A percentile compares a stretch with the other conserved stretches of the same genome.
Evolutionary conservation across 2,329 filamentous ascomycete genomes (phyloP).

Genomic region (Penicillium hordei): DNA sequence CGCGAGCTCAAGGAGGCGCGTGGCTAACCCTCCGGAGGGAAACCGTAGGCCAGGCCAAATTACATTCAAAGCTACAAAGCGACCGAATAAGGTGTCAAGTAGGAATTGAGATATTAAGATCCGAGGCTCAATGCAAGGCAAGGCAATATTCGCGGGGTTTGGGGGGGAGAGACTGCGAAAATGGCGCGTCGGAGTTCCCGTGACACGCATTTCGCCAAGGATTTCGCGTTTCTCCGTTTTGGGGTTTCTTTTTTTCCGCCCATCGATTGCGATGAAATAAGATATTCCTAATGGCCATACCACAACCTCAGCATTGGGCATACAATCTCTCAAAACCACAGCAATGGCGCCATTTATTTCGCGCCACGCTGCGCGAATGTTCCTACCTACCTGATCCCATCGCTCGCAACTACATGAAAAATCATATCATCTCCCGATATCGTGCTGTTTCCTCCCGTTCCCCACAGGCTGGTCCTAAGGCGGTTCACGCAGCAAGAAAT

Average conservation of each 20-base stretch:
- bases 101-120: conserved; percentile 6
- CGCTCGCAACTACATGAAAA: conserved; percentile 52
- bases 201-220: conserved; percentile 25
- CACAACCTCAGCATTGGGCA: conserved; percentile 23
- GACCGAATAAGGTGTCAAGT: conserved; percentile 7
- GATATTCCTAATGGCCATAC: not conserved
- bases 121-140: conserved; percentile 22
- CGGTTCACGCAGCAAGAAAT: conserved; percentile 29
- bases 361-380: conserved; percentile 58
- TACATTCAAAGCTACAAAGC: conserved; percentile 17
- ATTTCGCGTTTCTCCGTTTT: conserved; percentile 29
- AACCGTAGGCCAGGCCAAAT: conserved; percentile 19
- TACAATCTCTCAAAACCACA: conserved; percentile 12
- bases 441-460: conserved; percentile 21
- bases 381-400: conserved; percentile 61
- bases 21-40: conserved; percentile 29
- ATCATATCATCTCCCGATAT: conserved; percentile 41
- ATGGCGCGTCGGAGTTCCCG: conserved; percentile 27
- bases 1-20: conserved; percentile 35
- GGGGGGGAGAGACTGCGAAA: conserved; percentile 12
- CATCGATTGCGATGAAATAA: not conserved
- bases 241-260: not conserved
- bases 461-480: conserved; percentile 22
- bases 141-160: conserved; percentile 25
- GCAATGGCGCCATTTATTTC: conserved; percentile 51